These are phyloP conservation scores for Solanum chacoense DNA, from an alignment of 305 asterid species.

Conservation along the genomic window DNA sequence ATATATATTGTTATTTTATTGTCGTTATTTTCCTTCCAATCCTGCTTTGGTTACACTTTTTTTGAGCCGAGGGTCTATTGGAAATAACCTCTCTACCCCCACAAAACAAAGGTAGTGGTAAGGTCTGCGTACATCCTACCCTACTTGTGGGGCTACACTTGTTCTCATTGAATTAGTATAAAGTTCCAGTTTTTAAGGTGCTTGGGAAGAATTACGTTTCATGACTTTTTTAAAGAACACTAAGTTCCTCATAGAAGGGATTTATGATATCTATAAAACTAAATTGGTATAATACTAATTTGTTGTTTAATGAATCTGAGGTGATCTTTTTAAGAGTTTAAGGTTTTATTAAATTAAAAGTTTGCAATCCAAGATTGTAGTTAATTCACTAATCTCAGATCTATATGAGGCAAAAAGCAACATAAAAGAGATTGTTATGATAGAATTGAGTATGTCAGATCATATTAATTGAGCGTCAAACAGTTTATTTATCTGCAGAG, in stretches of 20 bases:
- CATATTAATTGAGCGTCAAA: not conserved
- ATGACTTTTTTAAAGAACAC: not conserved
- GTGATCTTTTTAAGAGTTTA: not conserved
- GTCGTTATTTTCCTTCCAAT: not conserved
- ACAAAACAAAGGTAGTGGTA: not conserved
- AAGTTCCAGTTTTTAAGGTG: not conserved
- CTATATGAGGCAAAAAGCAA: not conserved
- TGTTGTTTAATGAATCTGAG: not conserved
- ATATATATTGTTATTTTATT: not conserved
- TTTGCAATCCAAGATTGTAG: not conserved
- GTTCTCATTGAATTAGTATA: not conserved
- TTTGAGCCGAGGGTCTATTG: not conserved
- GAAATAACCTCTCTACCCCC: not conserved
- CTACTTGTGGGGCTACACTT: not conserved
- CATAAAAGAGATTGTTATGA: not conserved
- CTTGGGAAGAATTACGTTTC: not conserved
- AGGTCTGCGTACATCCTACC: not conserved
- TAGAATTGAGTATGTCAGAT: not conserved
- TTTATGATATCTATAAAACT: not conserved
- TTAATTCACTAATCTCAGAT: not conserved
- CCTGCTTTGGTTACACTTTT: not conserved
- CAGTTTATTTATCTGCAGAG: not conserved
- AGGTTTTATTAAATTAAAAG: not conserved
- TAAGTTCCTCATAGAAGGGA: not conserved
- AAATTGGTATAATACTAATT: not conserved